Evolutionary conservation across 257 asterid genomes (phyloP), one percentile per base, ranked within the genome.

Genomic region (Verbascum thapsus): DNA sequence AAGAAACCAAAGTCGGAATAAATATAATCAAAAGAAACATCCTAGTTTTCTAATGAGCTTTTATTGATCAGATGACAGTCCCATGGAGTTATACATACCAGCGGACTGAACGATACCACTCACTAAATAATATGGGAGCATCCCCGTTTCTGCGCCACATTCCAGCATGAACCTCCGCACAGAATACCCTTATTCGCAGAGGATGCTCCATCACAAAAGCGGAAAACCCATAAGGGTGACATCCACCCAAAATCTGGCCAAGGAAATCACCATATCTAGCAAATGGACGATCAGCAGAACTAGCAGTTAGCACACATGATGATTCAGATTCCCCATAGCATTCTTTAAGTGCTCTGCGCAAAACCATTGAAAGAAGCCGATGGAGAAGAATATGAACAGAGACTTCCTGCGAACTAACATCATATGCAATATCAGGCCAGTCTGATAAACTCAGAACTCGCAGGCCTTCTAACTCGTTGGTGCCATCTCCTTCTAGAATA

Each of bases 111-210:
- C 95, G 95, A 58, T 90, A 94, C 95, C 95, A 90, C 61, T 86
- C 96, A 70, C 84, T 82, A 50, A 87, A 87, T 65, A 94, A 75
- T 81, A 84, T 68, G 57, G 96, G 86, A 62, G 86, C 78, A 75
- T 94, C 98, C 63, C 95, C 96, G 71, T 90, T 85, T 80, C 85
- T 78, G 66, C 92, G 91, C 99, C 99, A 94, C 96, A 94, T 84
- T 70, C 95, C 95, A 68, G 99, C 95, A 67, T 79, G 92, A 65
- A 90, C 99, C 81, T 94, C 85, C 0, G 99, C 97, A 66, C 97
- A 85, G 72, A 94, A 94, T 67, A 90, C 99, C 79, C 95, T 84
- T 74, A 94, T 88, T 61, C 90, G 86, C 39, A 94, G 79, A 68
- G 96, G 95, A 80, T 94, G 96, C 77, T 94, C 99, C 99, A 94